These are phyloP conservation scores for Debaryomyces psychrophilus DNA, from an alignment of 1,139 yeast species.

Conservation along the genomic window DNA sequence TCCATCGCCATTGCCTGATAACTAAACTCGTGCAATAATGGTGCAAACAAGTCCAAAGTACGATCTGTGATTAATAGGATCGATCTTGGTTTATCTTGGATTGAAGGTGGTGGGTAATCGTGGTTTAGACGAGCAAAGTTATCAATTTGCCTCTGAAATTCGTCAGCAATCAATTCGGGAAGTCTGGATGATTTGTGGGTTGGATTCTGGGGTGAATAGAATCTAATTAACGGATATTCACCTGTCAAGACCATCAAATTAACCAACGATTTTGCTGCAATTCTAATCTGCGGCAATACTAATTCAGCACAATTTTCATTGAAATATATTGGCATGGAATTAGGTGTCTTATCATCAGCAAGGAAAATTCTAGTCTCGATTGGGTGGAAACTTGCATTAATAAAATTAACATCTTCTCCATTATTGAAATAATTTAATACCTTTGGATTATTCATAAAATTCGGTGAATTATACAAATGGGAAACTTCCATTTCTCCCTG, in stretches of 20 bases:
- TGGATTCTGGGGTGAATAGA: constrained; percentile 55
- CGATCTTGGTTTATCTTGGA: constrained; percentile 65
- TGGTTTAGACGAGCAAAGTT: constrained; percentile 70
- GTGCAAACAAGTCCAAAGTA: constrained; percentile 80
- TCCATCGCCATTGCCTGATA: constrained; percentile 95
- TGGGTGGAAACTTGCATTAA: constrained; percentile 35
- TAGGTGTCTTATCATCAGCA: constrained; percentile 40
- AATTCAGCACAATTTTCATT: constrained; percentile 66
- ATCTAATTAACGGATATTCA: constrained; percentile 86
- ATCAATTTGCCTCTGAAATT: constrained; percentile 72
- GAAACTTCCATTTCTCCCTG: constrained; percentile 28
- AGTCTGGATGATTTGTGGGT: constrained; percentile 58
- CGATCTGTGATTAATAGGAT: constrained; percentile 80
- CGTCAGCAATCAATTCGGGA: constrained; percentile 73
- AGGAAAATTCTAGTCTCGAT: constrained; percentile 45
- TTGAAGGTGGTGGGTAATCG: constrained; percentile 63
- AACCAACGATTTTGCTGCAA: constrained; percentile 65
- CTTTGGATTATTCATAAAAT: constrained; percentile 36
- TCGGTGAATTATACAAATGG: constrained; percentile 29
- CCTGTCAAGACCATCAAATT: constrained; percentile 78
- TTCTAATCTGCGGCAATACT: constrained; percentile 58
- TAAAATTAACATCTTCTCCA: constrained; percentile 31
- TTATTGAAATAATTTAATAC: constrained; percentile 36
- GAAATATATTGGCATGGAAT: constrained; percentile 74
- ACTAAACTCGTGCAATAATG: constrained; percentile 87